phyloP scores from a whole-genome alignment of 805 yeast species.

The Zygoascus ofunaensis region DNA sequence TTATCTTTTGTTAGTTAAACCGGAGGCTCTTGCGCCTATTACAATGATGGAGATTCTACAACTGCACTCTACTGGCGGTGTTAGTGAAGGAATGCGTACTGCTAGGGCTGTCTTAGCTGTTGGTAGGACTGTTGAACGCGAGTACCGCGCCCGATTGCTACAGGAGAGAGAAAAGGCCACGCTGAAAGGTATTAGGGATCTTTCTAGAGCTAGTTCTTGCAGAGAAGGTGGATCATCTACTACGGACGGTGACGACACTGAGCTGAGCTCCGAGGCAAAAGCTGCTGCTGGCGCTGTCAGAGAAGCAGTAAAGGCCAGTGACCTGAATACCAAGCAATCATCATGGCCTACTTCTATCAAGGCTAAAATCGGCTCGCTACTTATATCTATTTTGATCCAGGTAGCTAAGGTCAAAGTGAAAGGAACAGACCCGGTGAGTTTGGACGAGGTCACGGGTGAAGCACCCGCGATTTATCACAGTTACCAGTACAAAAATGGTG shows the following conservation, averaged over 20 bases:
- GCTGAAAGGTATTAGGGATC: not conserved
- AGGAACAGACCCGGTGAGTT: slow-evolving; percentile 75
- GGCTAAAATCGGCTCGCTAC: slow-evolving; percentile 73
- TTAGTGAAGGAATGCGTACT: slow-evolving; percentile 68
- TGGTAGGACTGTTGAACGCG: slow-evolving; percentile 77
- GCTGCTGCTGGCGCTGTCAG: slow-evolving; percentile 21
- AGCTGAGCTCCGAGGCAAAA: not conserved
- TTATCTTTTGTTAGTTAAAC: slow-evolving; percentile 57
- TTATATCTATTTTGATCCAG: slow-evolving; percentile 65
- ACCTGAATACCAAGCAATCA: slow-evolving; percentile 25
- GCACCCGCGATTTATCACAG: slow-evolving; percentile 90
- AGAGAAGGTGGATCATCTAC: not conserved
- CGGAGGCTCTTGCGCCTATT: slow-evolving; percentile 75
- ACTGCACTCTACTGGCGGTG: slow-evolving; percentile 64
- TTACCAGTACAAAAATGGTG: slow-evolving; percentile 72
- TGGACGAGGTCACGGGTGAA: slow-evolving; percentile 51
- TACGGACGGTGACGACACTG: not conserved
- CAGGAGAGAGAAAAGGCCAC: slow-evolving; percentile 6
- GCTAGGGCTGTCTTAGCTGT: slow-evolving; percentile 74
- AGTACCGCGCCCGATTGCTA: slow-evolving; percentile 37
- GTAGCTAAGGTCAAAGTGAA: slow-evolving; percentile 74
- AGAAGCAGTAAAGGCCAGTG: slow-evolving; percentile 23
- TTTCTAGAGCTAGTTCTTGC: not conserved
- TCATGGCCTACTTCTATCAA: slow-evolving; percentile 48
- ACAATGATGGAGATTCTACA: slow-evolving; percentile 76